Evolutionary conservation across 805 yeast genomes (phyloP), one percentile per base, ranked within the genome.

Genomic region (Lachancea kluyveri): DNA sequence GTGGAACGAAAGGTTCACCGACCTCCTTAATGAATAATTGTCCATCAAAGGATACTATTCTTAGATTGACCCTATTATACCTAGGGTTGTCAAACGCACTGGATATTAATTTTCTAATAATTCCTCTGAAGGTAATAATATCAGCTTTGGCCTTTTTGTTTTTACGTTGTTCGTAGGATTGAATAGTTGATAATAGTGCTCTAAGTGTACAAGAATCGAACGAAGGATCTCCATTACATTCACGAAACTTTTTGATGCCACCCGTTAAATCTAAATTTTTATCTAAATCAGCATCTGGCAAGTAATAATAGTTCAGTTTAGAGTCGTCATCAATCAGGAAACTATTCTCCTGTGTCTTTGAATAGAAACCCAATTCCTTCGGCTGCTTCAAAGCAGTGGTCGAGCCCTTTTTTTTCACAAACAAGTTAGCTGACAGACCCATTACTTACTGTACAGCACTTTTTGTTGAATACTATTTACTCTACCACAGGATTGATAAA

Each of bases 331-430:
- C 57, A 4, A 59, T 51, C 18, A 59, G 48, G 17, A 70, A 65
- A 14, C 67, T 72, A 14, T 76, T 77, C 4, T 76, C 71, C n/a
- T 47, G 57, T 17, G 71, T 74, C 35, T 86, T 62, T 2, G 90
- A 75, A 52, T 65, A 90, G 4, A 72, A 55, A n/a, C 72, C 65
- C 3, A 90, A 43, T 56, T 92, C 96, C 42, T 79, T 80, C 3
- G 98, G 97, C 54, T 86, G 94, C 47, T 79, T 78, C 32, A 88
- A 65, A 2, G 85, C 74, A 0, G 90, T 76, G 7, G 79, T 70
- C 18, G 71, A 65, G 1, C 85, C 71, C 36, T 82, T 61, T 8
- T 72, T 61, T 31, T 55, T 49, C 10, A 57, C 48, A 28, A 52
- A 54, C 13, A 60, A 34, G 31, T 46, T 50, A 5, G 60, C 40